A percentile compares a stretch with the other conserved stretches of the same genome.
Conservation (phyloP, 192 early-diverging fungal genomes). For the Phycomyces nitens region DNA sequence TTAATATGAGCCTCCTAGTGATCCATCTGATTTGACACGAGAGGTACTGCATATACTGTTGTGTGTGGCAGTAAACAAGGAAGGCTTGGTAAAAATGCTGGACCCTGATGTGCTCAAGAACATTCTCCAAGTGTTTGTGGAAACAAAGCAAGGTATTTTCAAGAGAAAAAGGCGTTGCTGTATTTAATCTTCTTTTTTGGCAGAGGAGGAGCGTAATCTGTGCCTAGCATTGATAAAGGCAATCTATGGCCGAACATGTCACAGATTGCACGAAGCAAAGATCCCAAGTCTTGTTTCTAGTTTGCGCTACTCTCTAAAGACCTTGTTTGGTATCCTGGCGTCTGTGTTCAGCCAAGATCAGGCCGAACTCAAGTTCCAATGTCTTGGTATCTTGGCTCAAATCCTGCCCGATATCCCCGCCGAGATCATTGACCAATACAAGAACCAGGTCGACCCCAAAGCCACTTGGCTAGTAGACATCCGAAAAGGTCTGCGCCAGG, state of each 20-base stretch:
- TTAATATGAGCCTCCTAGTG: constrained; percentile 13
- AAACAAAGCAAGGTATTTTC: constrained; percentile 22
- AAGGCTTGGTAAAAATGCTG: constrained; percentile 26
- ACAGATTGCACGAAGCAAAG: constrained; percentile 1
- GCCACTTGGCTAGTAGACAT: constrained; percentile 28
- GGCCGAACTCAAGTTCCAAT: constrained; percentile 33
- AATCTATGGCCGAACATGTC: constrained; percentile 13
- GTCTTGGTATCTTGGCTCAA: constrained; percentile 27
- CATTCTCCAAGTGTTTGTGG: constrained; percentile 25
- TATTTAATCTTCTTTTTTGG: neutral
- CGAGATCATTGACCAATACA: constrained; percentile 7
- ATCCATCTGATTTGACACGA: constrained; percentile 29
- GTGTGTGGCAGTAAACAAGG: constrained; percentile 22
- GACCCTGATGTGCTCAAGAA: constrained; percentile 28
- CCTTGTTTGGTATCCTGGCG: constrained; percentile 23
- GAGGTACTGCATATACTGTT: constrained; percentile 38
- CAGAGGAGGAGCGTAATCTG: constrained; percentile 25
- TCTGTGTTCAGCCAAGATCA: constrained; percentile 25
- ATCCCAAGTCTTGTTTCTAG: constrained; percentile 17
- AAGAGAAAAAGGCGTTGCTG: neutral
- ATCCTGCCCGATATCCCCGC: constrained; percentile 19
- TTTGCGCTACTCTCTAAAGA: constrained; percentile 16
- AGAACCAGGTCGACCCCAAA: constrained; percentile 11
- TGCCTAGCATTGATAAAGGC: constrained; percentile 18
- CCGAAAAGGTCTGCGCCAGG: constrained; percentile 30